A percentile compares a stretch with the other conserved stretches of the same genome.
These are phyloP conservation scores for Plasmodium relictum DNA, from an alignment of 169 alveolate genomes.

Conservation along the genomic window DNA sequence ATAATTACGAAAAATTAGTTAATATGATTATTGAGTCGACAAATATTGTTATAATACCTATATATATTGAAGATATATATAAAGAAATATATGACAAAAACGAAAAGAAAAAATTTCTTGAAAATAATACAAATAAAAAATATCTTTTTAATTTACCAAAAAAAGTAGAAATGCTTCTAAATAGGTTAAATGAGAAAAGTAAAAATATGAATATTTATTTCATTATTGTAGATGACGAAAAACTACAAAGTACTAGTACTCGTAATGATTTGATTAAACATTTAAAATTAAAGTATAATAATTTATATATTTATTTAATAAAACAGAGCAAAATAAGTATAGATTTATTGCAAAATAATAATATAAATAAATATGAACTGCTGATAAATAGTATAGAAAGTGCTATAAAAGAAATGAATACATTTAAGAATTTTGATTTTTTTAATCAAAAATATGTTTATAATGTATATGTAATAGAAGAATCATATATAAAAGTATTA, in stretches of 20 bases:
- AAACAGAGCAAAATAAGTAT: conserved; percentile 33
- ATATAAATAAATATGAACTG: conserved; percentile 11
- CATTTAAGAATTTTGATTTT: conserved; percentile 25
- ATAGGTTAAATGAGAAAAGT: conserved; percentile 24
- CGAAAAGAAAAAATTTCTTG: neutral
- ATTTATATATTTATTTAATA: conserved; percentile 47
- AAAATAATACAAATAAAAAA: neutral
- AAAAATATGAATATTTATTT: conserved; percentile 46
- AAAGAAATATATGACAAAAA: neutral
- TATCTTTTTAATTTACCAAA: conserved; percentile 19
- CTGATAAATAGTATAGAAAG: conserved; percentile 29
- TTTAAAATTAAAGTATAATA: conserved; percentile 25
- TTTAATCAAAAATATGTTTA: conserved; percentile 61
- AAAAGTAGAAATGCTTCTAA: conserved; percentile 44
- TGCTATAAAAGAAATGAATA: conserved; percentile 16
- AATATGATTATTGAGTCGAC: conserved; percentile 42
- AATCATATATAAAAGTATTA: conserved; percentile 45
- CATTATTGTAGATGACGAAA: conserved; percentile 12
- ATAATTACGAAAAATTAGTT: conserved; percentile 35
- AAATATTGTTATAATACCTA: conserved; percentile 46
- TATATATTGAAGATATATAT: conserved; percentile 19
- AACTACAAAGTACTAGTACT: neutral
- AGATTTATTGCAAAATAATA: conserved; percentile 38
- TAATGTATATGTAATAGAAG: conserved; percentile 64
- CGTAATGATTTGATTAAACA: conserved; percentile 2